Percentiles rank a stretch among this genome's conserved stretches.
These are phyloP conservation scores for Pulveroboletus sp. DNA, from an alignment of 1,284 basidiomycete genomes.

Conservation along the genomic window DNA sequence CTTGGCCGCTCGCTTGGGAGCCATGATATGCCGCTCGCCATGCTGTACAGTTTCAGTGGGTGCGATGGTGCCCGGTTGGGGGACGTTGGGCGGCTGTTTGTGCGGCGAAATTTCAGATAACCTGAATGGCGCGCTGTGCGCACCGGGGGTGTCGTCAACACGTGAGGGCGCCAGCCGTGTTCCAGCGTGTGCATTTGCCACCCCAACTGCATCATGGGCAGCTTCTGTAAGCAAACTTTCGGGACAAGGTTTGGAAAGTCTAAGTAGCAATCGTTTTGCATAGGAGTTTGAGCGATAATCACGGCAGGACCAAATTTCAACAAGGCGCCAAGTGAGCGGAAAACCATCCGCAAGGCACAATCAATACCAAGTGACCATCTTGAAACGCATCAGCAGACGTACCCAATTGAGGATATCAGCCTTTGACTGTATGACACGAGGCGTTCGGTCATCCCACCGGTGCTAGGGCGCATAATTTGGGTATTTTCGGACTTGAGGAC, in stretches of 20 bases:
- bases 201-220: slow-evolving; percentile 7
- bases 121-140: slow-evolving; percentile 34
- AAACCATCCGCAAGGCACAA: slow-evolving; percentile 22
- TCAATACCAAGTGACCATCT: slow-evolving; percentile 21
- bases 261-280: slow-evolving; percentile 16
- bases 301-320: slow-evolving; percentile 23
- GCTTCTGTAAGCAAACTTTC: slow-evolving; percentile 13
- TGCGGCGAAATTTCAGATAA: slow-evolving; percentile 50
- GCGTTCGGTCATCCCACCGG: slow-evolving; percentile 27
- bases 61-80: slow-evolving; percentile 5
- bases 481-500: slow-evolving; percentile 12
- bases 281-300: slow-evolving; percentile 21
- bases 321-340: slow-evolving; percentile 14
- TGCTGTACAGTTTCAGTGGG: slow-evolving; percentile 18
- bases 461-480: slow-evolving; percentile 7
- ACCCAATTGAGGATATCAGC: slow-evolving; percentile 33
- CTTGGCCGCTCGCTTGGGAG: slow-evolving; percentile 31
- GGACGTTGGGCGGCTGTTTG: slow-evolving; percentile 27
- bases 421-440: slow-evolving; percentile 34
- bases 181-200: slow-evolving; percentile 2
- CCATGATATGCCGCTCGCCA: slow-evolving; percentile 11
- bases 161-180: slow-evolving; percentile 5
- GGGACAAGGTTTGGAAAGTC: slow-evolving; percentile 27
- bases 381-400: slow-evolving; percentile 24
- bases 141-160: slow-evolving; percentile 6